These are phyloP conservation scores for Cytospora piceae DNA, from an alignment of 2,329 filamentous ascomycete genomes.

Conservation along the genomic window DNA sequence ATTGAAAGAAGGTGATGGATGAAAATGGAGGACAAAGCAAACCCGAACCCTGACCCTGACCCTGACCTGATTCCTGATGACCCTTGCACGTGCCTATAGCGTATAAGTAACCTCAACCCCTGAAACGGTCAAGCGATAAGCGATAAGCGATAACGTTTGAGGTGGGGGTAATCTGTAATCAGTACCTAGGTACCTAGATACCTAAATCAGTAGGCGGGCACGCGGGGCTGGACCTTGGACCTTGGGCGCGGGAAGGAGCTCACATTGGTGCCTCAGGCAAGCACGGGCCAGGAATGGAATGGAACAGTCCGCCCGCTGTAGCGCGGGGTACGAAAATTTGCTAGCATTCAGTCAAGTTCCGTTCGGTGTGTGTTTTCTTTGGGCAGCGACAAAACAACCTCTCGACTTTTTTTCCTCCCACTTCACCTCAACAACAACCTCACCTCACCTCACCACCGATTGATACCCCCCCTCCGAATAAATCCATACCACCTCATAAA, in stretches of 20 bases:
- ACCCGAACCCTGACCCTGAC: neutral
- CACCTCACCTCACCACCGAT: neutral
- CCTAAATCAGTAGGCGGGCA: neutral
- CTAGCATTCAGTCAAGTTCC: slow-evolving; percentile 13
- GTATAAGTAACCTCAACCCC: too few species aligned
- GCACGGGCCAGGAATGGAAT: slow-evolving; percentile 5
- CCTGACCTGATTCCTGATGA: too few species aligned
- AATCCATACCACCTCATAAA: neutral
- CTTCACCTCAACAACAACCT: neutral
- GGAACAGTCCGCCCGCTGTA: slow-evolving; percentile 4
- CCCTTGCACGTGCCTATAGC: too few species aligned
- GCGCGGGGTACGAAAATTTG: slow-evolving; percentile 31
- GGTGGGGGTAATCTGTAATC: too few species aligned
- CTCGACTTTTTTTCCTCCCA: slow-evolving; percentile 15
- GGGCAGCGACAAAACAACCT: slow-evolving; percentile 26
- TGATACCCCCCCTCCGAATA: slow-evolving; percentile 7
- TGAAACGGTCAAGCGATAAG: neutral
- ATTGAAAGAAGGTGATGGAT: too few species aligned
- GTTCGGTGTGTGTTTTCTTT: slow-evolving; percentile 9
- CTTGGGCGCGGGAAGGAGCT: neutral
- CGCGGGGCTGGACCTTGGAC: neutral
- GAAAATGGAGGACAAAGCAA: neutral
- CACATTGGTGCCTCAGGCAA: slow-evolving; percentile 23
- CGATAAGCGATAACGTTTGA: neutral
- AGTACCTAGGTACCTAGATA: too few species aligned